Evolutionary conservation across 2,329 filamentous ascomycete species (phyloP), one percentile per base, ranked within the genome.

Genomic region (Sclerotinia sclerotiorum): DNA sequence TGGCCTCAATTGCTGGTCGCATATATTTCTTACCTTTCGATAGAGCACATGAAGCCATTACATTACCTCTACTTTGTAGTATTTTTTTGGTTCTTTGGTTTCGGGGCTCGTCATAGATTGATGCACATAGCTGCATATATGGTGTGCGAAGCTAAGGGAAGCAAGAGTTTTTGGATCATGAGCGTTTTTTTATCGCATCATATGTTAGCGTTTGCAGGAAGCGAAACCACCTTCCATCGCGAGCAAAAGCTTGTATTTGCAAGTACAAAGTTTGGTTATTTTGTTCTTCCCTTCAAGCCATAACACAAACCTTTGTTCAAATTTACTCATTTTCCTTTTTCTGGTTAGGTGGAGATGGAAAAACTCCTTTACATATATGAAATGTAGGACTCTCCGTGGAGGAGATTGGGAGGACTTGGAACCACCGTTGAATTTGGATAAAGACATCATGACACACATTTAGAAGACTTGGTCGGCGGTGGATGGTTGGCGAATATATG

Each of bases 401-500:
- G 60, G 60, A 62, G 29, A 51, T 39, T 62, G 60, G 46, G 46
- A 51, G 44, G 58, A 49, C 48, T 61, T 51, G 60, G 46, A 35
- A 51, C 15, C 60, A 27, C 60, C 46, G 35, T 32, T 48, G 52
- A 54, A 57, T 64, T 42, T 64, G 49, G 11, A 51, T 64, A 55
- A 29, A 44, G 64, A 66, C 58, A 58, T 66, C 42, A 58, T 66
- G 64, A 57, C 54, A 58, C 35, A 58, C 29, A 62, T 51, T 60
- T 66, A 58, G 64, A 66, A 66, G 64, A 57, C 29, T 35, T 44
- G 54, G 29, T 66, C 42, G 64, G 35, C 42, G 61, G 61, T 56
- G 29, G 44, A 58, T 66, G 64, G 42, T 27, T 54, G 61, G 61
- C 64, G 64, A 66, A 66, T 58, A 58, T 66, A 66, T 66, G 61